Conservation (phyloP, 352 stramenopile genomes). For the Phytophthora idaei region DNA sequence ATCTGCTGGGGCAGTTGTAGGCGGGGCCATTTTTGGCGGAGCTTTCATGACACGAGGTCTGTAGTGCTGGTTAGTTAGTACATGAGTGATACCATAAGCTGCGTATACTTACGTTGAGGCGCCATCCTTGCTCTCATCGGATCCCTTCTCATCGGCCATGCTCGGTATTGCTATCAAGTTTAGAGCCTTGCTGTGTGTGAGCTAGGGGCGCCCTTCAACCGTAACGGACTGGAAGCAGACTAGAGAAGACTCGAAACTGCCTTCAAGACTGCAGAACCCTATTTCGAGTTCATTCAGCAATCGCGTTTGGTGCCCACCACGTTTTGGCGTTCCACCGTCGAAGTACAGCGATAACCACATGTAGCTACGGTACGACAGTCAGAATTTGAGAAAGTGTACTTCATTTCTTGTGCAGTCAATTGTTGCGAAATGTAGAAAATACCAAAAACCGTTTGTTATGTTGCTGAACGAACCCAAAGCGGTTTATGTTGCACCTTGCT, state of each 20-base stretch:
- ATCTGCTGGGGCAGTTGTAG: slow-evolving; percentile 30
- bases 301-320: too few relatives aligned
- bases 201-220: slow-evolving; percentile 10
- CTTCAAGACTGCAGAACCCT: neutral
- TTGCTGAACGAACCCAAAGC: too few relatives aligned
- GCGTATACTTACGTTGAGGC: slow-evolving; percentile 25
- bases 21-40: slow-evolving; percentile 47
- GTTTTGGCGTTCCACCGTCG: too few relatives aligned
- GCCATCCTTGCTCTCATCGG: slow-evolving; percentile 35
- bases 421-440: too few relatives aligned
- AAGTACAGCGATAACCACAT: too few relatives aligned
- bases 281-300: slow-evolving; percentile 4
- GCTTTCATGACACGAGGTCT: slow-evolving; percentile 37
- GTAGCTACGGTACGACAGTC: too few relatives aligned
- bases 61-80: neutral
- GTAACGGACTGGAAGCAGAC: slow-evolving; percentile 17
- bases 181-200: neutral
- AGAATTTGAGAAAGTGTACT: too few relatives aligned
- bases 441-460: too few relatives aligned
- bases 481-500: too few relatives aligned
- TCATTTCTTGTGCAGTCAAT: too few relatives aligned
- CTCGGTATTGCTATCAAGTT: neutral
- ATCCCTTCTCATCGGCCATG: slow-evolving; percentile 48
- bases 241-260: neutral
- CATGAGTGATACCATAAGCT: neutral